Conservation (phyloP, 129 eudicot genomes). For the Centaurea solstitialis region DNA sequence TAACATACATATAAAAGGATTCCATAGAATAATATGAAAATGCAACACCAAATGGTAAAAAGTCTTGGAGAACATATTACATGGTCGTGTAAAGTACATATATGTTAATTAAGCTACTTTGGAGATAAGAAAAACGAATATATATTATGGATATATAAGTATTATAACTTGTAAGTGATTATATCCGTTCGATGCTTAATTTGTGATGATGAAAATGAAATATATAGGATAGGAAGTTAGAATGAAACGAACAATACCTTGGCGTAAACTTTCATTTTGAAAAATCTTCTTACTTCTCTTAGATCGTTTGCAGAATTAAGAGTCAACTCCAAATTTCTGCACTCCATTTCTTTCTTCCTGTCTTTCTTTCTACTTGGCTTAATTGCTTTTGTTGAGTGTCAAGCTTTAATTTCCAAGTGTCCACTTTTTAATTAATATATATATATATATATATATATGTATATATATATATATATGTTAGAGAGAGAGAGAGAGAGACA, state of each 20-base stretch:
- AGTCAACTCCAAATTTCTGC: slow-evolving; percentile 56
- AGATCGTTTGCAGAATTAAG: slow-evolving; percentile 48
- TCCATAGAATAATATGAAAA: too few species aligned
- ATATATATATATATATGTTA: too few species aligned
- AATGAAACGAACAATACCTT: slow-evolving; percentile 19
- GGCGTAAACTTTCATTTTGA: slow-evolving; percentile 58
- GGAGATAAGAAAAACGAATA: too few species aligned
- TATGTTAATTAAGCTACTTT: too few species aligned
- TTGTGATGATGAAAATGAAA: too few species aligned
- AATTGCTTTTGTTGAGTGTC: not conserved
- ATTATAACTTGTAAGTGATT: not conserved
- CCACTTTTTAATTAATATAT: not conserved
- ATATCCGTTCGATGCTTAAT: too few species aligned
- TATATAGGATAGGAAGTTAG: not conserved
- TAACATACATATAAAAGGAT: not conserved
- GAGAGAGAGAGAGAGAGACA: not conserved
- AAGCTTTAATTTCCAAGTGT: slow-evolving; percentile 7
- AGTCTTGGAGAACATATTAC: not conserved
- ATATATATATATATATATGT: not conserved
- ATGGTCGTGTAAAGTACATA: too few species aligned
- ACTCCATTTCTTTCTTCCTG: slow-evolving; percentile 63
- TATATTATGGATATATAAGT: not conserved
- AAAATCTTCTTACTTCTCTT: slow-evolving; percentile 40
- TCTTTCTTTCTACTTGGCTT: not conserved
- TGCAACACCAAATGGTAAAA: not conserved